A percentile compares a stretch with the other conserved stretches of the same genome.
These are phyloP conservation scores for Pelagophyceae sp. DNA, from an alignment of 352 stramenopile species.

Conservation along the genomic window DNA sequence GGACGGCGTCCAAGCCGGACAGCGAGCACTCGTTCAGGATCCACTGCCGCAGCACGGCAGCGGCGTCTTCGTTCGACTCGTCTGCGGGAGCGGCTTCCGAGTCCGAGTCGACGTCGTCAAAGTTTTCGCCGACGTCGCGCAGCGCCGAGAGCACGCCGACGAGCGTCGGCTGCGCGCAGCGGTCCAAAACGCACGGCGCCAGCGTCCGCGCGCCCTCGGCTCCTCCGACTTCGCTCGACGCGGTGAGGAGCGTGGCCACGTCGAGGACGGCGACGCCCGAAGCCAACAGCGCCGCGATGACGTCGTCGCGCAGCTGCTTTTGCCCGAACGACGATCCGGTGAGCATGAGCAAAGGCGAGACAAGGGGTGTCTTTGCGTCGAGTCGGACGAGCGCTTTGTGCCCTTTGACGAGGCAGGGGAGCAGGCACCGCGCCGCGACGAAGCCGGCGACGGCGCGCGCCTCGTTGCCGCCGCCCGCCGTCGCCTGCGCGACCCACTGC, in stretches of 20 bases:
- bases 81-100: not conserved
- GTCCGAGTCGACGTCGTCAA: not conserved
- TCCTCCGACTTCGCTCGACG: not conserved
- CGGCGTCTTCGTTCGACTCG: too few species aligned
- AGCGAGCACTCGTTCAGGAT: not conserved
- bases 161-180: not conserved
- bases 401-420: not conserved
- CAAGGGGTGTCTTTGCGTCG: not conserved
- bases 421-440: not conserved
- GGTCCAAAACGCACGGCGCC: not conserved
- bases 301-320: too few species aligned
- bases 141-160: not conserved
- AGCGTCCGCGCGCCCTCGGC: not conserved
- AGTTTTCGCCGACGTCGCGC: not conserved
- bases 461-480: not conserved
- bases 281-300: not conserved
- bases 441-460: not conserved
- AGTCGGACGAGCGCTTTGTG: not conserved
- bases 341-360: not conserved
- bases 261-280: not conserved
- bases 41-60: not conserved
- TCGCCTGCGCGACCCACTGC: not conserved
- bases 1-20: not conserved
- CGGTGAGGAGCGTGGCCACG: not conserved
- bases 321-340: too few species aligned